Conservation (phyloP, 1,139 yeast genomes). For the Scheffersomyces illinoinensis region DNA sequence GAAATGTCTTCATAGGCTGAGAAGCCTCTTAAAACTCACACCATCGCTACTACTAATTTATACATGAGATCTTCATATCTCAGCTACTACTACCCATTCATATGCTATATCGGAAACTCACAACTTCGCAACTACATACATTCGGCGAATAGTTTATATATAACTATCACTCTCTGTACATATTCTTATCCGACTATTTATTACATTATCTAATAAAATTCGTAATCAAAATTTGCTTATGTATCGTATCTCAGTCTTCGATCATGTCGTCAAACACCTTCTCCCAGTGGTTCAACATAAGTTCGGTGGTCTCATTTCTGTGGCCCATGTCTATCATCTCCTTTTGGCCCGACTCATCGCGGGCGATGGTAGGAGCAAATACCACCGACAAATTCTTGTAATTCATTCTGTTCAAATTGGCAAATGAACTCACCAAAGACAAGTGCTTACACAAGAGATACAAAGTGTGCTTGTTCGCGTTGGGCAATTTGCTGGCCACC, state of each 20-base stretch:
- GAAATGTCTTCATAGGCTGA: neutral
- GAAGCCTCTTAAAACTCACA: too few relatives aligned
- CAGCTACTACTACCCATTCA: neutral
- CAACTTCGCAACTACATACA: neutral
- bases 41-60: neutral
- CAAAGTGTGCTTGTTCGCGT: slow-evolving; percentile 64
- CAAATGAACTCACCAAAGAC: slow-evolving; percentile 50
- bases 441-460: slow-evolving; percentile 64
- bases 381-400: slow-evolving; percentile 83
- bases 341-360: slow-evolving; percentile 78
- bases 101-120: neutral
- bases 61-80: neutral
- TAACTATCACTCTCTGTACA: neutral
- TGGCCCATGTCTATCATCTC: slow-evolving; percentile 87
- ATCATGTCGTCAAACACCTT: slow-evolving; percentile 30
- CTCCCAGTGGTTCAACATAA: slow-evolving; percentile 59
- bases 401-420: slow-evolving; percentile 70
- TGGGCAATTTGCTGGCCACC: slow-evolving; percentile 54
- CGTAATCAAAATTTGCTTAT: neutral
- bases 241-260: neutral
- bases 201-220: neutral
- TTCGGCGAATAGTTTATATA: too few relatives aligned
- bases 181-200: neutral
- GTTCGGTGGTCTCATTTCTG: slow-evolving; percentile 78
- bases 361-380: slow-evolving; percentile 90